Percentiles rank a stretch among this genome's conserved stretches.
These are phyloP conservation scores for Hyaloscypha finlandica DNA, from an alignment of 495 filamentous ascomycete genomes.

Conservation along the genomic window DNA sequence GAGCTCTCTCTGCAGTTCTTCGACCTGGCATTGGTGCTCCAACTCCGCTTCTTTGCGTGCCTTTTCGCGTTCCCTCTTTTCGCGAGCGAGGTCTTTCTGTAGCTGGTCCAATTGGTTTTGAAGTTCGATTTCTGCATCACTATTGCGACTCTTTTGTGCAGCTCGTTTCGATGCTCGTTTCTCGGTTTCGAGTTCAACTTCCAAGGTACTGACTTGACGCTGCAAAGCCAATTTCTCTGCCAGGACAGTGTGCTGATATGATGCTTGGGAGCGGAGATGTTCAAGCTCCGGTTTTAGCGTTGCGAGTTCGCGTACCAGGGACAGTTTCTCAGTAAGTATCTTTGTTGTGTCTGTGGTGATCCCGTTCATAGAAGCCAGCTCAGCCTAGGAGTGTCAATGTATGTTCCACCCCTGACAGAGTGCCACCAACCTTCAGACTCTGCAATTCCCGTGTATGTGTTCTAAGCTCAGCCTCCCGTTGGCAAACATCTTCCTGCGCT, in stretches of 20 bases:
- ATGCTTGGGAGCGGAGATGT: slow-evolving; percentile 69
- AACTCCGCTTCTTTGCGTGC: slow-evolving; percentile 51
- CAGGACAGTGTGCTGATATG: slow-evolving; percentile 63
- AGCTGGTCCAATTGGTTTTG: slow-evolving; percentile 47
- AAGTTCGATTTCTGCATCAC: slow-evolving; percentile 48
- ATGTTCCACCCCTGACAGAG: background rate
- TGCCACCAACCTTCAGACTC: slow-evolving; percentile 61
- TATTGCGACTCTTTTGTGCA: slow-evolving; percentile 40
- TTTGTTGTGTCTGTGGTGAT: slow-evolving; percentile 67
- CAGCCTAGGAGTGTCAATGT: slow-evolving; percentile 51
- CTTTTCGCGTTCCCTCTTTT: slow-evolving; percentile 33
- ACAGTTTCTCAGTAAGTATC: slow-evolving; percentile 73
- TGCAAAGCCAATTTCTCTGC: slow-evolving; percentile 76
- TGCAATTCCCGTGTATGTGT: slow-evolving; percentile 63
- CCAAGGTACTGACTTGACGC: slow-evolving; percentile 69
- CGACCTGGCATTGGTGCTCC: slow-evolving; percentile 46
- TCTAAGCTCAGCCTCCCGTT: slow-evolving; percentile 56
- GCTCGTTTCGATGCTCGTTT: slow-evolving; percentile 66
- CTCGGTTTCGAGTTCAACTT: slow-evolving; percentile 79
- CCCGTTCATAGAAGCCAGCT: slow-evolving; percentile 63
- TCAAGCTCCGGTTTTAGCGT: slow-evolving; percentile 75
- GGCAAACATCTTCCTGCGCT: slow-evolving; percentile 54
- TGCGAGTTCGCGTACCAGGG: slow-evolving; percentile 70
- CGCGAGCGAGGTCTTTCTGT: slow-evolving; percentile 49
- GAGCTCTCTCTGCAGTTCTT: slow-evolving; percentile 52